These are phyloP conservation scores for Hibiscus trionum DNA, from an alignment of 345 rosid genomes.

Conservation along the genomic window DNA sequence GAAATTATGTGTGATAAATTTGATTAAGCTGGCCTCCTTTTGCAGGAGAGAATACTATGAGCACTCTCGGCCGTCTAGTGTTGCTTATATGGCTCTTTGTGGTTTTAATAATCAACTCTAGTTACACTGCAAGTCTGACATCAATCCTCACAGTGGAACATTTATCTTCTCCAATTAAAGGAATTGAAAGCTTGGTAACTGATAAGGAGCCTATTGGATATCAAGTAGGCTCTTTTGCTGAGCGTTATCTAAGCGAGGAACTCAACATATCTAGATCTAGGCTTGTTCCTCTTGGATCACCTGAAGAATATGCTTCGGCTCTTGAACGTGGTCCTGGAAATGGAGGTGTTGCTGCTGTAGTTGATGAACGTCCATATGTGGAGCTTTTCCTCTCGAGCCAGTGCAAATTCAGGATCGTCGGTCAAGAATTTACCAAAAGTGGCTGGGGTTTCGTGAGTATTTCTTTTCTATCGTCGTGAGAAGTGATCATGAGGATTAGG, in stretches of 20 bases:
- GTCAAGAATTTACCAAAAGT: slow-evolving; percentile 82
- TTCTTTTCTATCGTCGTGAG: slow-evolving; percentile 15
- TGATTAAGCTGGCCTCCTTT: slow-evolving; percentile 20
- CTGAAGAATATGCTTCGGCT: slow-evolving; percentile 69
- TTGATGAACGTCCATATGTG: slow-evolving; percentile 74
- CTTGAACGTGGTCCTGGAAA: slow-evolving; percentile 60
- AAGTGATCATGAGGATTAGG: neutral
- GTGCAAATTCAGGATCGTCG: slow-evolving; percentile 67
- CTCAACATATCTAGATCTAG: slow-evolving; percentile 64
- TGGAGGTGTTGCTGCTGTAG: slow-evolving; percentile 89
- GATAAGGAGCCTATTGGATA: slow-evolving; percentile 66
- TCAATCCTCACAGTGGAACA: slow-evolving; percentile 91
- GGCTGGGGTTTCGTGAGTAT: slow-evolving; percentile 94
- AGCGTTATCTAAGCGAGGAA: slow-evolving; percentile 60
- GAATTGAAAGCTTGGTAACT: slow-evolving; percentile 60
- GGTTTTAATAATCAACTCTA: slow-evolving; percentile 84
- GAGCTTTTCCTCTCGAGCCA: slow-evolving; percentile 75
- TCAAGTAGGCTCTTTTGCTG: slow-evolving; percentile 89
- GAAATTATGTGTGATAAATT: slow-evolving; percentile 8
- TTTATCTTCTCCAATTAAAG: slow-evolving; percentile 74
- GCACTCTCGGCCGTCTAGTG: slow-evolving; percentile 79
- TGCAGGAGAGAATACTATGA: slow-evolving; percentile 77
- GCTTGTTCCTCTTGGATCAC: slow-evolving; percentile 69
- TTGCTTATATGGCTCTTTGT: slow-evolving; percentile 90
- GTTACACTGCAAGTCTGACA: slow-evolving; percentile 95